Conservation (phyloP, 108 stramenopile genomes). For the Cyclotella cryptica region DNA sequence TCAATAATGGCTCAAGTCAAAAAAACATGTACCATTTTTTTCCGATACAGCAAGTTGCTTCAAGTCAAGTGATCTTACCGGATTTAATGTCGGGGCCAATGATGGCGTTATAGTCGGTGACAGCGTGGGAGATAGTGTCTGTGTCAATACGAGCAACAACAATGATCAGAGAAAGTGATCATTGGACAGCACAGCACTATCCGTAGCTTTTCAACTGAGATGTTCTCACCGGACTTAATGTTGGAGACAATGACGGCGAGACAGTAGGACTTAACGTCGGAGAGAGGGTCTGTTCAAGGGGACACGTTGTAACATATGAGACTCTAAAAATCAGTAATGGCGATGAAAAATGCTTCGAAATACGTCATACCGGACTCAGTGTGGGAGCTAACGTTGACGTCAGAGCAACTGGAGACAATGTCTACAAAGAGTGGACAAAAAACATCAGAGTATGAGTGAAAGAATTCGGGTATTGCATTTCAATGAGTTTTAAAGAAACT, state of each 20-base stretch:
- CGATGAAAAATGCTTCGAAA: not conserved
- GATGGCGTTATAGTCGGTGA: not conserved
- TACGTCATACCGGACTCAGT: not conserved
- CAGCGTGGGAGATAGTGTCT: not conserved
- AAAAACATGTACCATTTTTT: not conserved
- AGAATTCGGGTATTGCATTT: too few relatives aligned
- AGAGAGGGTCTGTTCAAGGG: not conserved
- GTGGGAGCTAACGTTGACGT: conserved; percentile 3
- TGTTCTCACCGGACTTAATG: not conserved
- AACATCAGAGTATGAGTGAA: not conserved
- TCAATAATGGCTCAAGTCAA: not conserved
- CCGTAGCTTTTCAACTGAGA: too few relatives aligned
- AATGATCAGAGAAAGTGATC: too few relatives aligned
- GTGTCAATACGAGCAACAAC: not conserved
- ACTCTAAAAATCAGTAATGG: not conserved
- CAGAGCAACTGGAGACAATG: not conserved
- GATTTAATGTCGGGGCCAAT: not conserved
- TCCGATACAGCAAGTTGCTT: not conserved
- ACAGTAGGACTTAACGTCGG: not conserved
- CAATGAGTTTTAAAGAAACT: too few relatives aligned
- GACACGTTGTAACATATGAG: not conserved
- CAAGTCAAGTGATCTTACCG: not conserved
- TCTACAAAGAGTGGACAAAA: not conserved
- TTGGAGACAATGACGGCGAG: not conserved
- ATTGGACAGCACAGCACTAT: too few relatives aligned